Conservation (phyloP, 176 grass and related monocot genomes). For the Aegilops tauschii region DNA sequence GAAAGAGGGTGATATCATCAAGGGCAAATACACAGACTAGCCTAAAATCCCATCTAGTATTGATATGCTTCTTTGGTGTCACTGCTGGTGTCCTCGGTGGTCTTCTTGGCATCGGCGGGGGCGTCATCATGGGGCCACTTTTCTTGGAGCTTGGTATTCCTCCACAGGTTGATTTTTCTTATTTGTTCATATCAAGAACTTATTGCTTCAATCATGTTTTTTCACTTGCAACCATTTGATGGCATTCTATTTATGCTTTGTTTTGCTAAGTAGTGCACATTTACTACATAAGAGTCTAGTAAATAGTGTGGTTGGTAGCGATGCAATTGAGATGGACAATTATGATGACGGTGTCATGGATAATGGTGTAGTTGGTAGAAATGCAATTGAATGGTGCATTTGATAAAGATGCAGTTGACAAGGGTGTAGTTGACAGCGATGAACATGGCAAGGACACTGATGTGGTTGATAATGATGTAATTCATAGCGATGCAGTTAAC, state of each 20-base stretch:
- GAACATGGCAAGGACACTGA: too few species aligned
- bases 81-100: constrained; percentile 60
- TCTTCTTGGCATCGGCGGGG: constrained; percentile 71
- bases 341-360: not conserved
- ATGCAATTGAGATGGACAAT: not conserved
- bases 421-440: too few species aligned
- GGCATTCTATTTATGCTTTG: not conserved
- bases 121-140: constrained; percentile 75
- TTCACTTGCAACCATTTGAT: not conserved
- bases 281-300: too few species aligned
- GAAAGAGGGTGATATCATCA: constrained; percentile 59
- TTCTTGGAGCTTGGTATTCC: constrained; percentile 80
- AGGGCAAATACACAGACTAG: constrained; percentile 36
- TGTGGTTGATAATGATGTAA: too few species aligned
- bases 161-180: constrained; percentile 43
- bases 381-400: not conserved
- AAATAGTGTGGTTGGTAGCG: too few species aligned
- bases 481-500: too few species aligned
- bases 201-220: not conserved
- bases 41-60: constrained; percentile 32
- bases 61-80: constrained; percentile 46
- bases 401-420: not conserved
- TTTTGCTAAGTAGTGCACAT: not conserved
- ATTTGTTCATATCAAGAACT: not conserved
- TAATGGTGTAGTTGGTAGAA: not conserved